Base-by-base conservation (phyloP, 352 stramenopile species). In the Pythium aquatile region DNA sequence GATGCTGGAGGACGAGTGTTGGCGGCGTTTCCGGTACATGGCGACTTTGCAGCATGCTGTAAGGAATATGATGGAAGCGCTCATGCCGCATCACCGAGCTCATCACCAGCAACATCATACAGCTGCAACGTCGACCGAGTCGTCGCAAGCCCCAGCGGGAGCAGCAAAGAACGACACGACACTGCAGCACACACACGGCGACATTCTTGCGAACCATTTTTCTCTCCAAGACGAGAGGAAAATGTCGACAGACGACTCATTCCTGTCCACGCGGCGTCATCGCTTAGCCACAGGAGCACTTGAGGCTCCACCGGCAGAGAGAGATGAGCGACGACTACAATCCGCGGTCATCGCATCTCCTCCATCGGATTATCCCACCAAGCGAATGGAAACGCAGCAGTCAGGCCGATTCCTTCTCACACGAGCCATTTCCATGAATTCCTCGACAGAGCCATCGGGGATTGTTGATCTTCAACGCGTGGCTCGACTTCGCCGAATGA, bases 1-100 rank as follows among this genome's bases (percentile, higher is more conserved):
- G 5, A 29, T 58, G 0, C 68, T 91, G 0, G 80, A 90, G 48
- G 64, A 44, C 0, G 82, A 91, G 47, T 83, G 75, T 60, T 91
- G 82, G 82, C 46, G 65, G 1, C 73, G 82, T 6, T 82, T 70
- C 39, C 77, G 74, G 20, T 76, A 79, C 24, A 57, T 86, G 2
- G 65, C 70, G 10, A 49, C 65, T 2, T 61, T 87, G 13, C 62
- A 78, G 28, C 70, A 75, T 57, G 60, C 33, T 0, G 64, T 84
- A 0, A 58, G 10, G 1, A 66, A 72, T 2, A 63, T 85, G 33
- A 70, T 85, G 62, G 65, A 87, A 0, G 66, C 65, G 1, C 55
- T 88, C 5, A 58, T 70, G 0, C 66, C 71, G 5, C 30, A 30
- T 33, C 28, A 46, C n/a, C 24, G 5, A 3, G 24, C 35, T 26